Evolutionary conservation across 2,329 filamentous ascomycete genomes (phyloP).

Genomic region (Sarocladiaceae sp.): DNA sequence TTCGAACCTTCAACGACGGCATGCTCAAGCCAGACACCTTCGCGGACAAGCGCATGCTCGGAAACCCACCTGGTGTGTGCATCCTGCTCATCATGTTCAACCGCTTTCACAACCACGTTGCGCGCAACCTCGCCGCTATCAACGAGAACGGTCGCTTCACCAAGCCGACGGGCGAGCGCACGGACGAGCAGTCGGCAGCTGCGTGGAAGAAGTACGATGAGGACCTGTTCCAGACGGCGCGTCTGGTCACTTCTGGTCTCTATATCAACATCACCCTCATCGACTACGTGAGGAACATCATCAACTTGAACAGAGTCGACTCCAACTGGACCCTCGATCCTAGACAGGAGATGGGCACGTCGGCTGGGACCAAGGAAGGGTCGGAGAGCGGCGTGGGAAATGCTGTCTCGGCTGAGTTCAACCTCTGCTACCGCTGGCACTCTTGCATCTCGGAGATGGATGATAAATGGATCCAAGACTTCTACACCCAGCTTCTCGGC

Average conservation of each 20-base stretch:
- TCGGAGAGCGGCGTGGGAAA: conserved; percentile 72
- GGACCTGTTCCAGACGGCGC: conserved; percentile 72
- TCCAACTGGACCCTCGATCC: conserved; percentile 80
- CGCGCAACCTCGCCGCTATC: conserved; percentile 71
- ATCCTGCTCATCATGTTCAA: conserved; percentile 73
- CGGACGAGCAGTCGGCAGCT: conserved; percentile 40
- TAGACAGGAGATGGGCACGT: conserved; percentile 57
- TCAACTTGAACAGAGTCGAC: conserved; percentile 53
- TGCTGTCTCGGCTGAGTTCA: conserved; percentile 82
- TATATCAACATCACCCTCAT: conserved; percentile 74
- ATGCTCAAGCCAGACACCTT: conserved; percentile 68
- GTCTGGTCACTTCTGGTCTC: conserved; percentile 66
- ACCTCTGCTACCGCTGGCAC: conserved; percentile 83
- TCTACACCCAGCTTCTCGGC: conserved; percentile 56
- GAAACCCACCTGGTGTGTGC: conserved; percentile 65
- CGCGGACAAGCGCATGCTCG: conserved; percentile 62
- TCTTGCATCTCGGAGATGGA: conserved; percentile 69
- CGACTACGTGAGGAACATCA: conserved; percentile 73
- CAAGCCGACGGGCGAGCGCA: conserved; percentile 47
- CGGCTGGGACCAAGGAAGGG: conserved; percentile 45
- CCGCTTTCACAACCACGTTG: conserved; percentile 82
- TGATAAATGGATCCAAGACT: conserved; percentile 71
- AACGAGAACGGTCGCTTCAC: conserved; percentile 78
- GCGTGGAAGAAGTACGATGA: conserved; percentile 67
- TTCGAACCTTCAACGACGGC: conserved; percentile 65